Conservation (phyloP, 2,329 filamentous ascomycete genomes). For the Coniochaeta pulveracea region DNA sequence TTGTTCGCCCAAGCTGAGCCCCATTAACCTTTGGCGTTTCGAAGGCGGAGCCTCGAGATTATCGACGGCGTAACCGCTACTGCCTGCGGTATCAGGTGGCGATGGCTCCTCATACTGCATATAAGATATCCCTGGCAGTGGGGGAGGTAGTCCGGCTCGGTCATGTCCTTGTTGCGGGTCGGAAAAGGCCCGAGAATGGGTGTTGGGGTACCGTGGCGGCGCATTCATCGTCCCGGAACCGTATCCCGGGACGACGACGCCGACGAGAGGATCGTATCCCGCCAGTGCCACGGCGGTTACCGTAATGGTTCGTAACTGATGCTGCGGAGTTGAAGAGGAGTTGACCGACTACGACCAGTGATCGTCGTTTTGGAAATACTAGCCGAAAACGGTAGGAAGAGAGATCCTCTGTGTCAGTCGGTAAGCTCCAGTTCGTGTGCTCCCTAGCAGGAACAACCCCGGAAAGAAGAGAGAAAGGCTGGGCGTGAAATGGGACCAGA, state of each 20-base stretch:
- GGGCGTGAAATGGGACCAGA: no score
- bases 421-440: no score
- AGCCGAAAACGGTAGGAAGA: no score
- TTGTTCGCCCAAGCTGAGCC: constrained; percentile 6
- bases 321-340: no score
- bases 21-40: constrained; percentile 16
- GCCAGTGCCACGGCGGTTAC: constrained; percentile 22
- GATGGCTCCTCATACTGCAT: constrained; percentile 15
- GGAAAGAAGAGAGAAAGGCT: no score
- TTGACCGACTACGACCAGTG: no score
- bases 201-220: constrained; percentile 13
- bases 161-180: constrained; percentile 16
- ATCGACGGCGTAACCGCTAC: constrained; percentile 10
- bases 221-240: constrained; percentile 26
- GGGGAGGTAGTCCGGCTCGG: constrained; percentile 11
- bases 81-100: constrained; percentile 17
- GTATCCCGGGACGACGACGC: constrained; percentile 21
- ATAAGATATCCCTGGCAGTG: constrained; percentile 4
- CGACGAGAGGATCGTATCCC: constrained; percentile 20
- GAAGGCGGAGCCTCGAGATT: constrained; percentile 14
- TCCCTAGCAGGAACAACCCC: no score
- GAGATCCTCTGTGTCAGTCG: no score
- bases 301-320: no score
- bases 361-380: no score
- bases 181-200: no score